Conservation (phyloP, 2,329 filamentous ascomycete genomes). For the Westerdykella ornata region DNA sequence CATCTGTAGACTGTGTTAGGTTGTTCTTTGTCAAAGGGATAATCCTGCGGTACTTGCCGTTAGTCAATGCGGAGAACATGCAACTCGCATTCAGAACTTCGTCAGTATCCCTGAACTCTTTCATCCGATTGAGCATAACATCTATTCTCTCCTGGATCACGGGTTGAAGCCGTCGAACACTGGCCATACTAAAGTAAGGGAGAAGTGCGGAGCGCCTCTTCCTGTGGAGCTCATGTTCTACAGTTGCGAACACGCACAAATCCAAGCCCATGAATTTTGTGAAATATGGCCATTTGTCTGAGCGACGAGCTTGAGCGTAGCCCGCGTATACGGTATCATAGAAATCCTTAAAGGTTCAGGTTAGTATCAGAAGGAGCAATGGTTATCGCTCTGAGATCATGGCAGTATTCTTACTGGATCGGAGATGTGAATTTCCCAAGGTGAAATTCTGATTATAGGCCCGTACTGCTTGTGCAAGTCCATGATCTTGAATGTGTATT, state of each 20-base stretch:
- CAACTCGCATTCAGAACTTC: neutral
- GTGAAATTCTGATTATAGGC: slow-evolving; percentile 27
- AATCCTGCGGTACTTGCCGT: no score
- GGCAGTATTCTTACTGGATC: no score
- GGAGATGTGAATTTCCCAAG: slow-evolving; percentile 25
- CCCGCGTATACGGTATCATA: no score
- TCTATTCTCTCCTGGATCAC: slow-evolving; percentile 11
- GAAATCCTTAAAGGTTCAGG: no score
- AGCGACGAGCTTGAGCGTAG: no score
- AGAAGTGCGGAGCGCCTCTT: slow-evolving; percentile 16
- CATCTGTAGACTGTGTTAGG: no score
- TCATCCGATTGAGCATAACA: slow-evolving; percentile 9
- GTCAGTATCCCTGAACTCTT: slow-evolving; percentile 8
- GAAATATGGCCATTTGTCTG: no score
- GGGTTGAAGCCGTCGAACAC: slow-evolving; percentile 14
- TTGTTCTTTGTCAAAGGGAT: no score
- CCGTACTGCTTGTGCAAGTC: slow-evolving; percentile 31
- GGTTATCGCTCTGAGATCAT: no score
- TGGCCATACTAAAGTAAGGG: slow-evolving; percentile 22
- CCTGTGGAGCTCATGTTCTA: slow-evolving; percentile 20
- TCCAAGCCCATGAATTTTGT: no score
- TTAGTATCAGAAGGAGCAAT: no score
- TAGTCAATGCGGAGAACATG: slow-evolving; percentile 1
- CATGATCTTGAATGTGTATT: slow-evolving; percentile 38
- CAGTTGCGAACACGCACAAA: slow-evolving; percentile 12